phyloP scores from a whole-genome alignment of 1,139 yeast genomes.

The Hansenula lynferdii region DNA sequence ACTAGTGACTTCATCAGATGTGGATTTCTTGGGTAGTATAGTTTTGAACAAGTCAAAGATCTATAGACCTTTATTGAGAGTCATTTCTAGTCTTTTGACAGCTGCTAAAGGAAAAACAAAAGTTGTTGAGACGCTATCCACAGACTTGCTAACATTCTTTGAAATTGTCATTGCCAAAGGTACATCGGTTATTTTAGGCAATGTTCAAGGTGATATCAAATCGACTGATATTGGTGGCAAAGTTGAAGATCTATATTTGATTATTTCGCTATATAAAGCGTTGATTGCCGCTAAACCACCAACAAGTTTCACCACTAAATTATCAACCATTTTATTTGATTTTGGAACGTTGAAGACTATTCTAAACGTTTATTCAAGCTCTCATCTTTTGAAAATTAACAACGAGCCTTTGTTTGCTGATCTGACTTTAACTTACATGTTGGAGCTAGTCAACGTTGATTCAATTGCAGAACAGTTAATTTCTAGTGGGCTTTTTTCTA shows the following conservation, averaged over 20 bases:
- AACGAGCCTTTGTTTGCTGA: slow-evolving; percentile 72
- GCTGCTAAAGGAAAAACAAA: slow-evolving; percentile 37
- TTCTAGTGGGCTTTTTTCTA: slow-evolving; percentile 60
- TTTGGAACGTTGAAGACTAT: slow-evolving; percentile 61
- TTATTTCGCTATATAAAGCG: slow-evolving; percentile 58
- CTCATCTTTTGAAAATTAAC: slow-evolving; percentile 56
- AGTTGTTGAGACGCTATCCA: slow-evolving; percentile 43
- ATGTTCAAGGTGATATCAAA: slow-evolving; percentile 50
- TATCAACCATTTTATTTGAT: slow-evolving; percentile 51
- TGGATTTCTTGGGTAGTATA: slow-evolving; percentile 40
- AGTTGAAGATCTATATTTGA: slow-evolving; percentile 60
- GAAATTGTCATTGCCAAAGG: slow-evolving; percentile 58
- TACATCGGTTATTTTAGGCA: slow-evolving; percentile 46
- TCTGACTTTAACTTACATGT: slow-evolving; percentile 60
- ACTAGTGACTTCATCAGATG: slow-evolving; percentile 40
- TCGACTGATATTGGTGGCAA: slow-evolving; percentile 34
- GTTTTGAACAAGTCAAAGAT: slow-evolving; percentile 33
- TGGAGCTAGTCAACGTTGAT: slow-evolving; percentile 61
- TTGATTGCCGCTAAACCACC: slow-evolving; percentile 51
- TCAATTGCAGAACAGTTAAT: slow-evolving; percentile 64
- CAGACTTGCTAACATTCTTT: slow-evolving; percentile 51
- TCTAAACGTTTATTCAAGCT: slow-evolving; percentile 60
- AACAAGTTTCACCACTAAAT: slow-evolving; percentile 40
- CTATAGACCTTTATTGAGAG: slow-evolving; percentile 60
- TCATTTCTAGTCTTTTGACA: slow-evolving; percentile 44